Conservation (phyloP, 2,329 filamentous ascomycete genomes). For the Zalaria obscura region DNA sequence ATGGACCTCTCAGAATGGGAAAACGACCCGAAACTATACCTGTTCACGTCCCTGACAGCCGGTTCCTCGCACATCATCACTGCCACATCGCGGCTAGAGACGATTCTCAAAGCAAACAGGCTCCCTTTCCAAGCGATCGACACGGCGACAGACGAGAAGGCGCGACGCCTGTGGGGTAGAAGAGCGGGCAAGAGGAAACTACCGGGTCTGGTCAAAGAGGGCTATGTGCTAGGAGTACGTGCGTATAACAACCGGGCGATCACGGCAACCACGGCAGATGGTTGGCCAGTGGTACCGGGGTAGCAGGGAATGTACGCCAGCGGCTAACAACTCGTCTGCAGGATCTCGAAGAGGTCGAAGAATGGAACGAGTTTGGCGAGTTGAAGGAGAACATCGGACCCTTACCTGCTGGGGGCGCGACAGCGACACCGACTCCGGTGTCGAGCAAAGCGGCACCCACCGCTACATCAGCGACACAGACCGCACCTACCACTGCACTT, state of each 20-base stretch:
- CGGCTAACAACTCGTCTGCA: conserved; percentile 21
- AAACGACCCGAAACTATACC: conserved; percentile 51
- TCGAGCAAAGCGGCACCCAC: conserved; percentile 8
- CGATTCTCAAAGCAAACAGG: conserved; percentile 86
- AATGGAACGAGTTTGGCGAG: conserved; percentile 98
- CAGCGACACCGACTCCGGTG: conserved; percentile 8
- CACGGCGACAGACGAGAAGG: conserved; percentile 77
- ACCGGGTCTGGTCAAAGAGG: conserved; percentile 77
- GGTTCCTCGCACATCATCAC: conserved; percentile 95
- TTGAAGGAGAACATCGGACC: conserved; percentile 66
- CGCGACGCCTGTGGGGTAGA: conserved; percentile 76
- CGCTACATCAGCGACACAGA: conserved; percentile 5
- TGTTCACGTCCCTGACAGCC: conserved; percentile 91
- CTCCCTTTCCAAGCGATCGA: conserved; percentile 90
- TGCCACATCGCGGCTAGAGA: conserved; percentile 87
- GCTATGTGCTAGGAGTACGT: conserved; percentile 71
- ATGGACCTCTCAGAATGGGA: conserved; percentile 29
- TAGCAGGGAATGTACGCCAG: not conserved
- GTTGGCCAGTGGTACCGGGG: not conserved
- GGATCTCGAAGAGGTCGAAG: conserved; percentile 89
- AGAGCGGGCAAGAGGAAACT: conserved; percentile 77
- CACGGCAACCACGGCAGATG: not conserved
- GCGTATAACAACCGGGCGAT: conserved; percentile 1
- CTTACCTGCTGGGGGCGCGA: conserved; percentile 25
- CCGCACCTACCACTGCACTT: not conserved